Base-by-base conservation (phyloP, 345 rosid species). In the Rhizophora apiculata region DNA sequence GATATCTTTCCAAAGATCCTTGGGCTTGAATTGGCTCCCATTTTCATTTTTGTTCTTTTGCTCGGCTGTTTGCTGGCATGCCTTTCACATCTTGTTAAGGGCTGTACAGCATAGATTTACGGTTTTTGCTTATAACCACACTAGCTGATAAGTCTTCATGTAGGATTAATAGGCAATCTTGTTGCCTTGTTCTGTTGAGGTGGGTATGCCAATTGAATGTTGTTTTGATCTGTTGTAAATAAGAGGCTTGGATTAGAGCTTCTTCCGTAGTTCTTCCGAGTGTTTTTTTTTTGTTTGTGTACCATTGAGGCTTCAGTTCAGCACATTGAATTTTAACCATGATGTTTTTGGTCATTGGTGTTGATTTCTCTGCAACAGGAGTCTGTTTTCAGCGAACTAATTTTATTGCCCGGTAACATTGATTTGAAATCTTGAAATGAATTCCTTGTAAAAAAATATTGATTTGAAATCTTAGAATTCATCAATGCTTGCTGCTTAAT, bases 171-270 rank as follows among this genome's bases (percentile, higher is more conserved):
- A 20, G 75, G 58, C 26, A 18, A n/a, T 21, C 18, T 20, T 19
- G 19, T 13, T 43, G 53, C 74, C 73, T 69, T 74, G 66, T 70
- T 78, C 65, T 69, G 24, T 72, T 72, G 73, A 72, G 74, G 77
- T 18, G 9, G 18, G 55, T 31, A 64, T 78, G 76, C 18, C 52
- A 31, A 32, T 27, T 21, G 29, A 57, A n/a, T 55, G 55, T 63
- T 60, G 68, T 36, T 27, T 26, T 56, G 57, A 37, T 31, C 36
- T 31, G 61, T 63, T 65, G 81, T 70, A 70, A 19, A 70, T 64
- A 68, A 26, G 48, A 54, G 68, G 16, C 3, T 55, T 9, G 31
- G 22, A 37, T 53, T 5, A 46, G 51, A 18, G 16, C 13, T 67
- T 60, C 32, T 67, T 19, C 21, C 31, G 18, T 68, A 3, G 49